phyloP scores from a whole-genome alignment of 768 basidiomycete species.

The Obba rivulosa region DNA sequence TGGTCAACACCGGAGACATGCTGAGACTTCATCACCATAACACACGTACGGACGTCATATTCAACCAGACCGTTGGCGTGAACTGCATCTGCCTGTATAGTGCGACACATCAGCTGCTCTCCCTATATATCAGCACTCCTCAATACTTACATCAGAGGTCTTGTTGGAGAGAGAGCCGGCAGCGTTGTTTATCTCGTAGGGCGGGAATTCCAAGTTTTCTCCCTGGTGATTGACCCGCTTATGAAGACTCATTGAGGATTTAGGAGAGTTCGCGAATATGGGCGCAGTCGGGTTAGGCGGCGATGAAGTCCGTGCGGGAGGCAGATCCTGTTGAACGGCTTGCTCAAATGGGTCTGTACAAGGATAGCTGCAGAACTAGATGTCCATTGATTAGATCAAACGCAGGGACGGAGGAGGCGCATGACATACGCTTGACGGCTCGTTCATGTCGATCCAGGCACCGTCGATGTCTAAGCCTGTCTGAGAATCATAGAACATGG shows the following conservation, averaged over 20 bases:
- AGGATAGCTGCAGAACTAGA: conserved; percentile 57
- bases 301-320: conserved; percentile 43
- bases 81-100: conserved; percentile 28
- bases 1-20: not conserved
- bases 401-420: not conserved
- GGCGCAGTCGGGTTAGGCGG: conserved; percentile 51
- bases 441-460: conserved; percentile 76
- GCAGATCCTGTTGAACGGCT: conserved; percentile 45
- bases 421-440: conserved; percentile 53
- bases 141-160: conserved; percentile 45
- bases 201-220: conserved; percentile 42
- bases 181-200: conserved; percentile 56
- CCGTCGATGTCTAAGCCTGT: conserved; percentile 63
- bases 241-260: conserved; percentile 12
- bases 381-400: not conserved
- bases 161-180: conserved; percentile 43
- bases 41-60: conserved; percentile 44
- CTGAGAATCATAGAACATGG: conserved; percentile 45
- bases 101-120: not conserved
- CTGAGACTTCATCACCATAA: not conserved
- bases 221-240: conserved; percentile 25
- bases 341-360: conserved; percentile 57
- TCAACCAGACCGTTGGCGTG: conserved; percentile 56
- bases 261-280: conserved; percentile 36
- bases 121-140: not conserved